phyloP scores from a whole-genome alignment of 495 filamentous ascomycete species.

The Eremomyces bilateralis region DNA sequence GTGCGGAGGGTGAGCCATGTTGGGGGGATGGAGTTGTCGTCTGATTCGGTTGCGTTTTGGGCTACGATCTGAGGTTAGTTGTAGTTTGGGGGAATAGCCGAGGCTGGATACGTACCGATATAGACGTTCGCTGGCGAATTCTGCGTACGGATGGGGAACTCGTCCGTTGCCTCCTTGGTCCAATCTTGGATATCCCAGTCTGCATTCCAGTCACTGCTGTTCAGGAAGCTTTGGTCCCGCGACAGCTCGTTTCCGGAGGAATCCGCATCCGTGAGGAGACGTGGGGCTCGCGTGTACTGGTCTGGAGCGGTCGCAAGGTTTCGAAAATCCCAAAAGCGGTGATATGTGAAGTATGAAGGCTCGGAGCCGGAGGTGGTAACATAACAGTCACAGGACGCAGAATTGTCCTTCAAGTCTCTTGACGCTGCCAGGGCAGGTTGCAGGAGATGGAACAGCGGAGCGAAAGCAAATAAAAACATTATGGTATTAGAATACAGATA shows the following conservation, averaged over 20 bases:
- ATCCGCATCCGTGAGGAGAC: constrained; percentile 17
- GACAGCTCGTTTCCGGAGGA: constrained; percentile 8
- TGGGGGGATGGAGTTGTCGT: constrained; percentile 14
- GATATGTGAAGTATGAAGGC: constrained; percentile 33
- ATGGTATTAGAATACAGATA: no score
- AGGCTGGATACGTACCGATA: constrained; percentile 24
- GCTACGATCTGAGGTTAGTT: not conserved
- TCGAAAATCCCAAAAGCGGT: constrained; percentile 51
- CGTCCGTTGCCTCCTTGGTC: constrained; percentile 26
- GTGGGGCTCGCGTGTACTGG: constrained; percentile 13
- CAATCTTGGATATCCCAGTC: constrained; percentile 40
- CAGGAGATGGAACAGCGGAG: no score
- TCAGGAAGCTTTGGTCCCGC: constrained; percentile 20
- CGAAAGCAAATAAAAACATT: no score
- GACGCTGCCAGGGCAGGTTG: no score
- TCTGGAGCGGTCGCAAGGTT: constrained; percentile 17
- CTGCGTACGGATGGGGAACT: constrained; percentile 28
- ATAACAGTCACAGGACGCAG: no score
- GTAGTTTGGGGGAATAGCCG: not conserved
- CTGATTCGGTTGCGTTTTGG: constrained; percentile 7
- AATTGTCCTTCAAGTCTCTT: no score
- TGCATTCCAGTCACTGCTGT: constrained; percentile 19
- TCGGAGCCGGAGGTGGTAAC: not conserved
- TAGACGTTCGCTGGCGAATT: constrained; percentile 49
- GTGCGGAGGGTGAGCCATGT: constrained; percentile 44